Evolutionary conservation across 2,329 filamentous ascomycete genomes (phyloP), one percentile per base, ranked within the genome.

Genomic region (Trichophyton rubrum): DNA sequence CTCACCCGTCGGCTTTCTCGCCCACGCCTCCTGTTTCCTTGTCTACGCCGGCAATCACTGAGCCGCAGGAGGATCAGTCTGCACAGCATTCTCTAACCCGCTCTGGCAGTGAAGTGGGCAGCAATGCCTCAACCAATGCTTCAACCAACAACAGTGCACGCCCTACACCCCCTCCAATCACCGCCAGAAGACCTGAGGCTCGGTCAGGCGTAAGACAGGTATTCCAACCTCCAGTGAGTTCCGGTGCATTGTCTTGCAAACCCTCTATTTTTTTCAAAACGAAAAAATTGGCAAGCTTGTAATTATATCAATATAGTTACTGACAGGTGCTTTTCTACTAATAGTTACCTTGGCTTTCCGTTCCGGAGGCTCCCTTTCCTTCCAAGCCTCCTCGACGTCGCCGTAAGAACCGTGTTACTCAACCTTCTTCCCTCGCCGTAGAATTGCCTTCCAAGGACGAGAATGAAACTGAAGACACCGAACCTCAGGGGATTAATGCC

Each of bases 321-420:
- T 57, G 56, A 62, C 30, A 33, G 8, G 9, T 27, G 11, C 24
- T 57, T 17, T 35, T 43, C 24, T 35, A 38, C 47, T 13, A 61
- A 30, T 64, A 81, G 78, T 72, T 85, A 20, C 83, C 83, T 9
- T 85, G 83, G 83, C 76, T 82, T 38, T 85, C 82, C 11, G 77
- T 80, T 30, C 77, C 80, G 15, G 78, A 80, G 20, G 72, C 72
- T 35, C 72, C 77, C 1, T 85, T 85, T 66, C 82, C 83, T 2
- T 70, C 78, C 15, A 76, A 78, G 67, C 75, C 76, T 56, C 74
- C 77, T 13, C 73, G 74, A 59, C 74, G 76, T 66, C 76, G 78
- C 65, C 76, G 80, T 59, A 74, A 69, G 64, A 65, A 66, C 43
- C 72, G 70, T 56, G 64, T 66, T 11, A 67, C 77, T 17, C 69